phyloP scores from a whole-genome alignment of 2,329 filamentous ascomycete species.

The Aspergillus sp. region DNA sequence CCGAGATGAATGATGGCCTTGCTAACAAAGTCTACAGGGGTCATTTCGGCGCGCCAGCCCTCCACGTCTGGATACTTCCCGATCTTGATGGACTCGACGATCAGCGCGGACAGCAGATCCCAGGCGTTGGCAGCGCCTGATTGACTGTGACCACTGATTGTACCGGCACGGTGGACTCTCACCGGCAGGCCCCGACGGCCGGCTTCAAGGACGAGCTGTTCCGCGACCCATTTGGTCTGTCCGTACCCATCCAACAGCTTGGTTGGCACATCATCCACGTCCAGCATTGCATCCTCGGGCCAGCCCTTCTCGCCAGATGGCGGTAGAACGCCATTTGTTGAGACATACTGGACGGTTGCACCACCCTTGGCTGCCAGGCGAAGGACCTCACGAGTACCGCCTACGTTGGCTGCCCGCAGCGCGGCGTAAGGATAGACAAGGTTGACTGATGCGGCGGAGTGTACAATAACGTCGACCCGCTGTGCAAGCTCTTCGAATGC shows the following conservation, averaged over 20 bases:
- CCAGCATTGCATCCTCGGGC: conserved; percentile 67
- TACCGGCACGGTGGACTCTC: conserved; percentile 70
- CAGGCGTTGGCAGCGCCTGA: conserved; percentile 76
- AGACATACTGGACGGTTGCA: conserved; percentile 75
- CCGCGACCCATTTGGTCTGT: conserved; percentile 79
- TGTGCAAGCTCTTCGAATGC: conserved; percentile 65
- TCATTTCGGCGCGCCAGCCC: conserved; percentile 80
- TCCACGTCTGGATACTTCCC: conserved; percentile 69
- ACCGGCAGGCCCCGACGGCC: conserved; percentile 67
- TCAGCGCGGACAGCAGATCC: conserved; percentile 72
- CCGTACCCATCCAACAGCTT: conserved; percentile 73
- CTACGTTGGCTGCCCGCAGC: conserved; percentile 70
- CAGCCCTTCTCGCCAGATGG: conserved; percentile 65
- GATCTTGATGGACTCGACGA: conserved; percentile 74
- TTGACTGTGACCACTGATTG: conserved; percentile 74
- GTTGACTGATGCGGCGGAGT: conserved; percentile 76
- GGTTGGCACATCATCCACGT: conserved; percentile 66
- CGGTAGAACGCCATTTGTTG: conserved; percentile 77
- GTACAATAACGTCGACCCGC: conserved; percentile 71
- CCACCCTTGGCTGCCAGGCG: conserved; percentile 67
- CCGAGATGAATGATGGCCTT: conserved; percentile 70
- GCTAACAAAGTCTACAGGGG: conserved; percentile 78
- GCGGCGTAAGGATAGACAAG: conserved; percentile 80
- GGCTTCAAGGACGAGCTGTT: conserved; percentile 71
- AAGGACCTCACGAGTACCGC: conserved; percentile 74